Evolutionary conservation across 345 rosid genomes (phyloP).

Genomic region (Camelina sativa): DNA sequence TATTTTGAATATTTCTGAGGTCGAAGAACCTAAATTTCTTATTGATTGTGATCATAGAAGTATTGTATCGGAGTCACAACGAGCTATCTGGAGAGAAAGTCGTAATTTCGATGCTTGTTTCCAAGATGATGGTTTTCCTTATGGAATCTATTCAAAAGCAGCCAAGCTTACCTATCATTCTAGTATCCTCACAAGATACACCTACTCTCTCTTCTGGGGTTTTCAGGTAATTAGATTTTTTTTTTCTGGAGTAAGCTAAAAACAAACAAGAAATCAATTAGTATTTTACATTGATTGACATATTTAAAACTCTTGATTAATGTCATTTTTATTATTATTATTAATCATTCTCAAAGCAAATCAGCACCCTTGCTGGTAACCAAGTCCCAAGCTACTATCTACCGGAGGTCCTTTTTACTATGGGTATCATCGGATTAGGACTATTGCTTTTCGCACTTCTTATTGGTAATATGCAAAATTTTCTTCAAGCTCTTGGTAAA

Average conservation of each 20-base stretch:
- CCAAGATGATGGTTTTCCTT: constrained; percentile 44
- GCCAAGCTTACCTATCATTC: constrained; percentile 57
- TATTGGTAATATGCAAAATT: constrained; percentile 94
- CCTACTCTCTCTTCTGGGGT: constrained; percentile 88
- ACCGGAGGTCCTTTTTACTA: constrained; percentile 82
- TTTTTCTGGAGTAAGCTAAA: not conserved
- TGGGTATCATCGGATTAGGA: constrained; percentile 77
- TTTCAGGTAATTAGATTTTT: constrained; percentile 64
- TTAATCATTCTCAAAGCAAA: constrained; percentile 62
- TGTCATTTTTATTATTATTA: too few relatives aligned
- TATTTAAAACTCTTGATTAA: too few relatives aligned
- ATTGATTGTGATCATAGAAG: constrained; percentile 64
- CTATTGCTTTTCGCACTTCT: constrained; percentile 91
- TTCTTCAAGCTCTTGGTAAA: constrained; percentile 80
- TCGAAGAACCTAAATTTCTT: not conserved
- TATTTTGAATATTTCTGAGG: too few relatives aligned
- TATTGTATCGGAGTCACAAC: accelerated
- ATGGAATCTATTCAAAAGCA: constrained; percentile 62
- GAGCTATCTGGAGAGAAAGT: constrained; percentile 43
- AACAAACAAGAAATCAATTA: not conserved
- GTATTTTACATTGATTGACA: not conserved
- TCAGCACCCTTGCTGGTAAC: constrained; percentile 95
- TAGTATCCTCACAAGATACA: constrained; percentile 62
- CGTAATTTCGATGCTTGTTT: constrained; percentile 60
- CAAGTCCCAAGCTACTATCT: constrained; percentile 74